A percentile compares a stretch with the other conserved stretches of the same genome.
phyloP scores from a whole-genome alignment of 169 alveolate genomes.

The Cryptosporidium ryanae region DNA sequence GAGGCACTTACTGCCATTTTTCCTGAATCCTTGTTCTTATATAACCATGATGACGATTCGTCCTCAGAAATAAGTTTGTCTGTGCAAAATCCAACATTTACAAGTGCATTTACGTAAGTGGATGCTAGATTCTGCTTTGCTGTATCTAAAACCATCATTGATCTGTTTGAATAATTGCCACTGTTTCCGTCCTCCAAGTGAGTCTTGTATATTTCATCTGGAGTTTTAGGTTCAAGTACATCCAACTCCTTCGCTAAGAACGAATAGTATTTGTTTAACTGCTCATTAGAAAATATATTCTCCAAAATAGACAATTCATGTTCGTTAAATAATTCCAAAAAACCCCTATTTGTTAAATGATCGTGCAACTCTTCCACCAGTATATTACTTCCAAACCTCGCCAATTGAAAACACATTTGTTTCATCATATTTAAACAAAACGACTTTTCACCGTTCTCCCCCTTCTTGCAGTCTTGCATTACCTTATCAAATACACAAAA shows the following conservation, averaged over 20 bases:
- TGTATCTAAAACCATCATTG: slow-evolving; percentile 87
- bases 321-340: slow-evolving; percentile 11
- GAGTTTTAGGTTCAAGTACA: slow-evolving; percentile 95
- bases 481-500: slow-evolving; percentile 46
- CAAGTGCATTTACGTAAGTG: slow-evolving; percentile 97
- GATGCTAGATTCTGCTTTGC: slow-evolving; percentile 95
- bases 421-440: slow-evolving; percentile 73
- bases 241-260: slow-evolving; percentile 93
- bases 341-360: slow-evolving; percentile 34
- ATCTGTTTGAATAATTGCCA: slow-evolving; percentile 75
- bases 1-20: slow-evolving; percentile 95
- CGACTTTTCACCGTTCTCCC: not conserved
- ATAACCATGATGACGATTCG: slow-evolving; percentile 88
- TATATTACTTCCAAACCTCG: slow-evolving; percentile 52
- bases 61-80: slow-evolving; percentile 90
- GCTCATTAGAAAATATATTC: slow-evolving; percentile 88
- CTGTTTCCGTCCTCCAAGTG: slow-evolving; percentile 87
- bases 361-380: slow-evolving; percentile 69
- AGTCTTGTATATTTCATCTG: slow-evolving; percentile 93
- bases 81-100: slow-evolving; percentile 97
- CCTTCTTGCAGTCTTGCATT: slow-evolving; percentile 14
- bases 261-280: slow-evolving; percentile 85
- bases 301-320: slow-evolving; percentile 73
- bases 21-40: slow-evolving; percentile 95
- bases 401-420: slow-evolving; percentile 72